Conservation (phyloP, 2,329 filamentous ascomycete genomes). For the Lojkania enalia region DNA sequence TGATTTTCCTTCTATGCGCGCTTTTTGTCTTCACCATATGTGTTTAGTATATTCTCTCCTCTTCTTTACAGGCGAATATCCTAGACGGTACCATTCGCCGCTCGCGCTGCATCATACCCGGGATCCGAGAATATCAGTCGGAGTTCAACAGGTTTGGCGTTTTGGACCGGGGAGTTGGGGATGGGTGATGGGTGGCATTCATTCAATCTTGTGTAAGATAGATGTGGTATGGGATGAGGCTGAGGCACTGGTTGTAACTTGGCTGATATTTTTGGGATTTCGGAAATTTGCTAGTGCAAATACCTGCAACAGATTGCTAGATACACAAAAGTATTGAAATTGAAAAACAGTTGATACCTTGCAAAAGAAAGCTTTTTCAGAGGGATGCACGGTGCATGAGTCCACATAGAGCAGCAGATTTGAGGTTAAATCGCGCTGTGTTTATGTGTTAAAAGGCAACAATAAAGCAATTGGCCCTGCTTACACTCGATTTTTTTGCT, state of each 20-base stretch:
- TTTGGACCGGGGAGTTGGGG: neutral
- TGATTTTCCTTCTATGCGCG: slow-evolving; percentile 17
- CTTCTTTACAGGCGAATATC: slow-evolving; percentile 30
- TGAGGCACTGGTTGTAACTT: slow-evolving; percentile 36
- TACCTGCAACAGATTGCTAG: slow-evolving; percentile 18
- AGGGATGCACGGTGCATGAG: too few relatives aligned
- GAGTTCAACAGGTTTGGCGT: slow-evolving; percentile 30
- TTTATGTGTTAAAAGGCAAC: too few relatives aligned
- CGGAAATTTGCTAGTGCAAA: slow-evolving; percentile 13
- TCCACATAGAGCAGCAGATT: too few relatives aligned
- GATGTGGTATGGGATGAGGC: slow-evolving; percentile 25
- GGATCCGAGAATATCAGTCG: slow-evolving; percentile 29
- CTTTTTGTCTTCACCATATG: slow-evolving; percentile 17
- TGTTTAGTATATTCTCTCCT: slow-evolving; percentile 27
- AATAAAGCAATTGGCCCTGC: too few relatives aligned
- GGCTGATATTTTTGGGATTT: slow-evolving; percentile 12
- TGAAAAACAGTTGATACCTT: slow-evolving; percentile 36
- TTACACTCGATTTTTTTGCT: too few relatives aligned
- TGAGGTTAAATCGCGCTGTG: too few relatives aligned
- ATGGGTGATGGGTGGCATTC: slow-evolving; percentile 18
- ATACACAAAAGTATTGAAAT: slow-evolving; percentile 34
- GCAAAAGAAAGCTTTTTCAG: too few relatives aligned
- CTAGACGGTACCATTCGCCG: slow-evolving; percentile 36
- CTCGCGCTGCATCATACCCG: slow-evolving; percentile 33
- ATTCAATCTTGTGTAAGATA: slow-evolving; percentile 33